A percentile compares a stretch with the other conserved stretches of the same genome.
These are phyloP conservation scores for Leishmania arabica DNA, from an alignment of 208 protist genomes.

Conservation along the genomic window DNA sequence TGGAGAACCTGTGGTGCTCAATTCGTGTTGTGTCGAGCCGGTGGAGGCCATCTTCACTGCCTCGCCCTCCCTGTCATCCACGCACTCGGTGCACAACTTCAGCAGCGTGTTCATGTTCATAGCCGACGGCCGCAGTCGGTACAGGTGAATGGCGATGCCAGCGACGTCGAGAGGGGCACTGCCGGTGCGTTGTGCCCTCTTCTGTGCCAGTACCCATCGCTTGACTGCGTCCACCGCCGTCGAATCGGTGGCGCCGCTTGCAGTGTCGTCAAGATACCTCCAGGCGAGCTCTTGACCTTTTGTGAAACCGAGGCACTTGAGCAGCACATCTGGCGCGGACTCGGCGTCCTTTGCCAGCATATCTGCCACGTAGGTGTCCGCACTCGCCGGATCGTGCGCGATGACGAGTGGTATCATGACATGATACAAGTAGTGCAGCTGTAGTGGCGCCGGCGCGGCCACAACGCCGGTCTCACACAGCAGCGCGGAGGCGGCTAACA, in stretches of 20 bases:
- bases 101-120: conserved; percentile 82
- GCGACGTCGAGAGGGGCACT: conserved; percentile 2
- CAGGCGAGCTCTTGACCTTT: conserved; percentile 38
- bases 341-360: conserved; percentile 66
- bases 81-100: conserved; percentile 33
- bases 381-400: conserved; percentile 41
- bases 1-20: neutral
- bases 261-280: conserved; percentile 18
- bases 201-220: conserved; percentile 3
- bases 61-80: neutral
- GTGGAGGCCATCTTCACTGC: neutral
- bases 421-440: conserved; percentile 73
- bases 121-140: conserved; percentile 46
- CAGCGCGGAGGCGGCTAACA: conserved; percentile 30
- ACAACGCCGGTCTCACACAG: conserved; percentile 32
- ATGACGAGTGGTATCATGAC: conserved; percentile 73
- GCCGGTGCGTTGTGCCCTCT: neutral
- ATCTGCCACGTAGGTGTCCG: conserved; percentile 47
- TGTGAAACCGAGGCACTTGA: conserved; percentile 53
- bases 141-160: conserved; percentile 41
- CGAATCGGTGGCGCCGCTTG: neutral
- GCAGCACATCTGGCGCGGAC: conserved; percentile 64
- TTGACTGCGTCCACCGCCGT: neutral
- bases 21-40: neutral
- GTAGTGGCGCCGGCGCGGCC: conserved; percentile 1